A percentile compares a stretch with the other conserved stretches of the same genome.
These are phyloP conservation scores for Earliella scabrosa DNA, from an alignment of 1,284 basidiomycete species.

Conservation along the genomic window DNA sequence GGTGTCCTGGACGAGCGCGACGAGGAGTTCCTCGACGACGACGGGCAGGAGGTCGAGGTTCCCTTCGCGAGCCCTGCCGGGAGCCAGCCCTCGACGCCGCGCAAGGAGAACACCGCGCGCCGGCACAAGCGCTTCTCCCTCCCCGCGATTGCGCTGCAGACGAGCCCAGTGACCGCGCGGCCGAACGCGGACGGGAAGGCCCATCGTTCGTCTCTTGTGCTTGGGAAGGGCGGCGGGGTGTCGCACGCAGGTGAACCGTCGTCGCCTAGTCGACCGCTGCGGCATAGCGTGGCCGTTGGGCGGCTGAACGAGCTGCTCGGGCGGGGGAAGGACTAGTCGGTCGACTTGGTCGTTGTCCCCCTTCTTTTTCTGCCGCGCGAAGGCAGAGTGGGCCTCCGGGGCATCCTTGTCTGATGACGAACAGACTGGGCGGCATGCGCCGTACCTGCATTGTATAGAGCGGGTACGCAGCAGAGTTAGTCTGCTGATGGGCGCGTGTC, in stretches of 20 bases:
- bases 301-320: slow-evolving; percentile 44
- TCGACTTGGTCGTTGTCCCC: background rate
- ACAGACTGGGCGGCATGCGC: no score
- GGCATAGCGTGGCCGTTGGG: slow-evolving; percentile 39
- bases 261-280: slow-evolving; percentile 20
- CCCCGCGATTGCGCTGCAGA: slow-evolving; percentile 74
- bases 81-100: slow-evolving; percentile 27
- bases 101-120: slow-evolving; percentile 62
- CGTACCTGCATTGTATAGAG: no score
- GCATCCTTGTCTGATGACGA: background rate
- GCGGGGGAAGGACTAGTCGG: slow-evolving; percentile 25
- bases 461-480: no score
- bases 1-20: slow-evolving; percentile 28
- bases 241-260: slow-evolving; percentile 4
- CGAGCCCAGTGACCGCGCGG: slow-evolving; percentile 69
- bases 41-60: slow-evolving; percentile 1
- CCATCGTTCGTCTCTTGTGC: slow-evolving; percentile 62
- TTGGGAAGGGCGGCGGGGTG: slow-evolving; percentile 41
- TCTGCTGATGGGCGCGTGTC: no score
- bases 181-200: slow-evolving; percentile 44
- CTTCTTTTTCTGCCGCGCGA: background rate
- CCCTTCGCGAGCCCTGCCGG: background rate
- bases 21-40: slow-evolving; percentile 25
- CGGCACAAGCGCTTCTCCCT: slow-evolving; percentile 72
- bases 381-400: background rate